A percentile compares a stretch with the other conserved stretches of the same genome.
These are phyloP conservation scores for Coleophoma cylindrospora DNA, from an alignment of 2,329 filamentous ascomycete species.

Conservation along the genomic window DNA sequence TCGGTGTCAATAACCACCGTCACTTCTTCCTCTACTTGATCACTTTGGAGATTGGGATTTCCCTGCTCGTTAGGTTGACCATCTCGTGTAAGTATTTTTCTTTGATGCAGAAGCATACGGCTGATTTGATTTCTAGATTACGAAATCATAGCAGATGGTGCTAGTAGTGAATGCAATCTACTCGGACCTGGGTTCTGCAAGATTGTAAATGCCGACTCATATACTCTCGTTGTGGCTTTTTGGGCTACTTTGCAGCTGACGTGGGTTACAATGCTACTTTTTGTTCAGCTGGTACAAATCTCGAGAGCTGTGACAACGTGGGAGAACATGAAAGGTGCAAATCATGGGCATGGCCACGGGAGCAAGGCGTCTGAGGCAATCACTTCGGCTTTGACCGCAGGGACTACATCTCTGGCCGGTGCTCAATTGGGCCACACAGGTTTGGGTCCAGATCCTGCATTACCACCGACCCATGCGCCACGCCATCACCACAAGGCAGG, in stretches of 20 bases:
- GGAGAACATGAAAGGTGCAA: slow-evolving; percentile 87
- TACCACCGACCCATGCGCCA: slow-evolving; percentile 34
- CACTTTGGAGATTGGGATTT: slow-evolving; percentile 68
- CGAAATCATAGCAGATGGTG: slow-evolving; percentile 47
- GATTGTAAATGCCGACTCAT: slow-evolving; percentile 74
- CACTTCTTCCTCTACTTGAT: slow-evolving; percentile 92
- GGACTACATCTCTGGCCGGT: slow-evolving; percentile 57
- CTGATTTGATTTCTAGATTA: slow-evolving; percentile 50
- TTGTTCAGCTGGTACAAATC: slow-evolving; percentile 90
- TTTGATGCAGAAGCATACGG: background rate
- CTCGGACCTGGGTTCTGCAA: slow-evolving; percentile 72
- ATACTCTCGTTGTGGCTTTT: slow-evolving; percentile 71
- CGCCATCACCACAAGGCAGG: slow-evolving; percentile 53
- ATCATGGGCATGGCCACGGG: slow-evolving; percentile 52
- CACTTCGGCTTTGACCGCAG: slow-evolving; percentile 71
- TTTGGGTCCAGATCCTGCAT: slow-evolving; percentile 55
- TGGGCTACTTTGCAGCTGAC: slow-evolving; percentile 84
- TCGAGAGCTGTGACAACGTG: slow-evolving; percentile 91
- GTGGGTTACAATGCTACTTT: slow-evolving; percentile 96
- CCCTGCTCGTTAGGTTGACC: slow-evolving; percentile 65
- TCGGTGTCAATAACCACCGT: slow-evolving; percentile 92
- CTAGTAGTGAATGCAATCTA: slow-evolving; percentile 61
- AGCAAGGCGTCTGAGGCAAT: slow-evolving; percentile 52
- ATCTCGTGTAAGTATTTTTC: slow-evolving; percentile 59
- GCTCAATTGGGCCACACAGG: slow-evolving; percentile 65